Base-by-base conservation (phyloP, 73 alveolate genomes). In the Stentor roeselii region DNA sequence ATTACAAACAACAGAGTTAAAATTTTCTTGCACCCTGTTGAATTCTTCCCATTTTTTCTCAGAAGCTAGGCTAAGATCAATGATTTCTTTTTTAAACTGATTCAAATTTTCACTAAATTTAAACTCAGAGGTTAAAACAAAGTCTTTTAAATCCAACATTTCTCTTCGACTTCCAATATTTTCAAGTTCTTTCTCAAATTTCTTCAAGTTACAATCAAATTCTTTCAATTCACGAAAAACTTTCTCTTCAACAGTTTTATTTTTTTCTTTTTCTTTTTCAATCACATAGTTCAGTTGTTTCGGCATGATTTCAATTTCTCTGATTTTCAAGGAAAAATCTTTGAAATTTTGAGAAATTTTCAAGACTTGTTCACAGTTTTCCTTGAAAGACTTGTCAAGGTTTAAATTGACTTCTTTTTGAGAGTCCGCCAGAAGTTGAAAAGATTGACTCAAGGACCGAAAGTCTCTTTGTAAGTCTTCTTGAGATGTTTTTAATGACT, bases 261-360 rank as follows among this genome's bases (percentile, higher is more conserved):
- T 67, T 34, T 34, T 67, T 67, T 67, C 80, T 34, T 67, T 67
- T 67, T 67, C 80, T 21, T 67, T 67, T 2, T 21, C n/a, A 30
- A 67, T 67, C 34, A 21, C 41, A 67, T 67, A 21, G 0, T 21
- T 21, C 21, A 67, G 21, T 67, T 67, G 41, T 1, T 67, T 32
- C 21, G 80, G 80, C 41, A 67, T 15, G 1, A 11, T 34, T 14
- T 67, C 37, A 21, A 67, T 27, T 67, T 67, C 37, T 30, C 21
- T 32, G 42, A 67, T 11, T 21, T 67, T 67, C 11, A 11, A 21
- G 15, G 15, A 21, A 21, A 67, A 27, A 1, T 1, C 37, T 30
- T 67, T 67, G 21, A 11, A 32, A n/a, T 67, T 40, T 67, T 67
- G n/a, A 30, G 11, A 30, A 67, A 67, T n/a, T 1, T 32, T 67